phyloP scores from a whole-genome alignment of 2,329 filamentous ascomycete species.

The Cladosporium sp. region DNA sequence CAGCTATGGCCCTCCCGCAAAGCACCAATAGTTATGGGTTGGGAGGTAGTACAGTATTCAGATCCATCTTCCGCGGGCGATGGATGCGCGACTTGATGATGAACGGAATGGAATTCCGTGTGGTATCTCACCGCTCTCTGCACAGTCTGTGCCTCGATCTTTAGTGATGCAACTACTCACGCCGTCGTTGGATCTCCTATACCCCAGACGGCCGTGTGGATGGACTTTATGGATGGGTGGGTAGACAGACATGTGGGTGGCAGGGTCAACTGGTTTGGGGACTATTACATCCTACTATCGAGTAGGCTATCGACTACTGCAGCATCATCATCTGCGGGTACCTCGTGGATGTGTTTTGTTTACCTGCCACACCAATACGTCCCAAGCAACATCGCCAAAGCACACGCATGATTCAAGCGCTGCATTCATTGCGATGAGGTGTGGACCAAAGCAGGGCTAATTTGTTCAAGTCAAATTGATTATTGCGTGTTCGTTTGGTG shows the following conservation, averaged over 20 bases:
- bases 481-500: conserved; percentile 1
- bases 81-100: too few relatives aligned
- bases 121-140: conserved; percentile 8
- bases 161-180: conserved; percentile 7
- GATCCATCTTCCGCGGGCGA: neutral
- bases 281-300: neutral
- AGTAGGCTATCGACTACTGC: conserved; percentile 10
- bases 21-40: neutral
- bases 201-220: conserved; percentile 7
- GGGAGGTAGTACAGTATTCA: neutral
- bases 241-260: conserved; percentile 1
- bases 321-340: conserved; percentile 1
- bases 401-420: too few relatives aligned
- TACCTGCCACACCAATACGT: too few relatives aligned
- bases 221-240: neutral
- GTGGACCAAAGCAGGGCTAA: neutral
- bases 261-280: neutral
- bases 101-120: neutral
- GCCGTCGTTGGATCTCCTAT: conserved; percentile 6
- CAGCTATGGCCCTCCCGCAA: neutral
- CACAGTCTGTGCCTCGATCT: conserved; percentile 6
- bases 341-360: too few relatives aligned
- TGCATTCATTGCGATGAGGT: too few relatives aligned
- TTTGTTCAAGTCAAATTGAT: neutral
- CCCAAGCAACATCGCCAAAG: too few relatives aligned